Evolutionary conservation across 108 stramenopile genomes (phyloP), one percentile per base, ranked within the genome.

Genomic region (Cyclostephanos invisitatus): DNA sequence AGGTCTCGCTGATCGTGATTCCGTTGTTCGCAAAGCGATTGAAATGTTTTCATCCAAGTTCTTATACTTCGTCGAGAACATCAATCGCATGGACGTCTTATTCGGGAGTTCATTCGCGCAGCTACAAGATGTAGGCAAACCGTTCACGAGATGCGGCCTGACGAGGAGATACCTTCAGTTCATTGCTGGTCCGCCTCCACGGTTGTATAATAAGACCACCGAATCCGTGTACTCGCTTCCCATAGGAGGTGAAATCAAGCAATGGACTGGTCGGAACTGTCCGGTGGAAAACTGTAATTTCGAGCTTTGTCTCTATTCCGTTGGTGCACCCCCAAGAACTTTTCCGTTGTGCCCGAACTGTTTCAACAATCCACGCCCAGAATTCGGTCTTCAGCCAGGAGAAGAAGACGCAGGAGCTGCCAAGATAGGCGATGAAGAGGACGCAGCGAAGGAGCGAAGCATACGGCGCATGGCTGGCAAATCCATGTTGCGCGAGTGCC

Each of bases 281-380:
- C 62, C 61, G 20, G 74, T 75, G 10, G 84, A 83, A 65, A 88
- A 84, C 15, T 95, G 94, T 66, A 86, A 83, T 55, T 95, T 96
- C 72, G 94, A 96, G 61, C 77, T 96, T 6, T 91, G 94, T 57
- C 67, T 89, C 17, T 96, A 93, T 69, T 83, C 89, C 7, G 89
- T 88, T 27, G 94, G 91, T 15, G 83, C 87, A 6, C 94, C 94
- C 0, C 77, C 83, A 36, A 83, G 94, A 48, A 88, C 91, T 17
- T 96, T 95, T 70, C 91, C 94, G 0, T 69, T 96, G 12, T 96
- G 94, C 69, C 94, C 94, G 18, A 81, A 88, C 55, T 96, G 94
- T 68, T 93, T 86, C 74, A 95, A 93, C 69, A 85, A 84, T 72
- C 84, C 84, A 22, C 72, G 62, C 40, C 73, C 89, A 10, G 90